Evolutionary conservation across 1,284 basidiomycete species (phyloP).

Genomic region (Ceratobasidium sp.): DNA sequence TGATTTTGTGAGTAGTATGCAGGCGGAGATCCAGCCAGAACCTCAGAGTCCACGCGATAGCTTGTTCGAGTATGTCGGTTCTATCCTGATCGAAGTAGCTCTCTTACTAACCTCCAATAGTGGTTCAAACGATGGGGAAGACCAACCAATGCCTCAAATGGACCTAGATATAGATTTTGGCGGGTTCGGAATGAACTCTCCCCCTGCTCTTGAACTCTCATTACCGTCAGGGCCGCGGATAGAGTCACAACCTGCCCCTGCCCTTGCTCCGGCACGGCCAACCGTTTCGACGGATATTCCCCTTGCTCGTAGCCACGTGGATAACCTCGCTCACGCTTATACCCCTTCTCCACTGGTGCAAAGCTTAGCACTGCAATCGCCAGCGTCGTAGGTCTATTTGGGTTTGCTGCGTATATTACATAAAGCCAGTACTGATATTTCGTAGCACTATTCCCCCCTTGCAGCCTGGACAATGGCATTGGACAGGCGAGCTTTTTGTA

Average conservation of each 20-base stretch:
- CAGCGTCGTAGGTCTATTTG: slow-evolving; percentile 2
- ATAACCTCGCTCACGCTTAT: not conserved
- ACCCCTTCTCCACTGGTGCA: not conserved
- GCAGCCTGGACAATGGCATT: slow-evolving; percentile 19
- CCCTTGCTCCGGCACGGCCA: not conserved
- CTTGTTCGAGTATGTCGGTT: slow-evolving; percentile 31
- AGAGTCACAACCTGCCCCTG: not conserved
- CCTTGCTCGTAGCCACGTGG: slow-evolving; percentile 4
- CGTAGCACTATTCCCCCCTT: not conserved
- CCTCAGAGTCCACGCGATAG: slow-evolving; percentile 21
- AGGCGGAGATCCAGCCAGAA: slow-evolving; percentile 10
- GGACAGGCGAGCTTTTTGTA: slow-evolving; percentile 33
- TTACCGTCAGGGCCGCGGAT: not conserved
- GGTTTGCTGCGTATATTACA: not conserved
- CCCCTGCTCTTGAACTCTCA: not conserved
- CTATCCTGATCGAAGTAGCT: not conserved
- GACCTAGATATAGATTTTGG: slow-evolving; percentile 24
- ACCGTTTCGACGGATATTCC: not conserved
- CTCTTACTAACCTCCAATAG: not conserved
- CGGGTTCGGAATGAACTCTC: not conserved
- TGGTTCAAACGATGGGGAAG: not conserved
- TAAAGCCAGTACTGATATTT: not conserved
- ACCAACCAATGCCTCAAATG: not conserved
- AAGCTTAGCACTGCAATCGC: not conserved
- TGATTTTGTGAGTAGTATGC: slow-evolving; percentile 3